These are phyloP conservation scores for Rhizopogon salebrosus DNA, from an alignment of 768 basidiomycete species.

Conservation along the genomic window DNA sequence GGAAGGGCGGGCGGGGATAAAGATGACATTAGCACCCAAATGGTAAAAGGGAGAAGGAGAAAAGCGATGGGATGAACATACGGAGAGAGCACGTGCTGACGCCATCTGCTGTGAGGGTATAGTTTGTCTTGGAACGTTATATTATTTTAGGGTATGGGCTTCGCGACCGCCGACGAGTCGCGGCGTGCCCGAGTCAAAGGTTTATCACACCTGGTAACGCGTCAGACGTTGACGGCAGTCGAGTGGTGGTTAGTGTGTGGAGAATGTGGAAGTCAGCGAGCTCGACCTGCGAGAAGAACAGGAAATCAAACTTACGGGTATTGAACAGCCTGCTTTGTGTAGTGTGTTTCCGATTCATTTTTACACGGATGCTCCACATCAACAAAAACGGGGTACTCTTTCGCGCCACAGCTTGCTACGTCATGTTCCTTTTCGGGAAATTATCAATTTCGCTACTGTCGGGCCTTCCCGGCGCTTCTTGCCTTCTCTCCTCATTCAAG, in stretches of 20 bases:
- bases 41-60: not conserved
- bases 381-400: conserved; percentile 30
- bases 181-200: not conserved
- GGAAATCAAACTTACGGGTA: not conserved
- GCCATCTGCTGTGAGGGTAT: conserved; percentile 11
- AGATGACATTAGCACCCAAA: not conserved
- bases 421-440: conserved; percentile 18
- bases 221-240: not conserved
- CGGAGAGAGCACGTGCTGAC: conserved; percentile 3
- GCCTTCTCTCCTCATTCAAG: not conserved
- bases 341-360: conserved; percentile 15
- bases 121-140: not conserved
- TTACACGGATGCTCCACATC: conserved; percentile 29
- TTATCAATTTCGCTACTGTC: not conserved
- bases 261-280: not conserved
- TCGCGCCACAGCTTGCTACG: conserved; percentile 29
- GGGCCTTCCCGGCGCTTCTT: not conserved
- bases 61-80: conserved; percentile 4
- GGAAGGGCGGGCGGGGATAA: not conserved
- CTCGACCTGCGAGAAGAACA: conserved; percentile 4
- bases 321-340: not conserved
- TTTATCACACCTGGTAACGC: not conserved
- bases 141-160: conserved; percentile 8
- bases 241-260: not conserved
- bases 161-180: not conserved